Evolutionary conservation across 257 asterid species (phyloP).

Genomic region (Echium plantagineum): DNA sequence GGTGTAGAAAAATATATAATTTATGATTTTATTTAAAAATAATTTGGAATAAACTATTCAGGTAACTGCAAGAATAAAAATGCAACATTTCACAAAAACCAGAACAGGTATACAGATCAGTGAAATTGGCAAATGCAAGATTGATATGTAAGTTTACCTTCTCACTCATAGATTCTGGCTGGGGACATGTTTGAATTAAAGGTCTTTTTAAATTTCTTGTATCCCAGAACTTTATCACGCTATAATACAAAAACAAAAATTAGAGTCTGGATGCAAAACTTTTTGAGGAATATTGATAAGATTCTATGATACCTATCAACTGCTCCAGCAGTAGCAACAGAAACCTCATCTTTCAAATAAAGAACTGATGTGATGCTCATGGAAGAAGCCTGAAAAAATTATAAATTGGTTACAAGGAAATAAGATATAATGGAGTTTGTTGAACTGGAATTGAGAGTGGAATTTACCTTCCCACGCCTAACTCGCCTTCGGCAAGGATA

Average conservation of each 20-base stretch:
- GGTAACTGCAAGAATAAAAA: too few relatives aligned
- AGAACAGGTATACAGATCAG: too few relatives aligned
- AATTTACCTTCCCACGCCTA: slow-evolving; percentile 59
- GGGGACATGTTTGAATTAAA: slow-evolving; percentile 59
- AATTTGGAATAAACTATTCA: neutral
- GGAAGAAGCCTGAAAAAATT: slow-evolving; percentile 44
- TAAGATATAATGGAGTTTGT: slow-evolving; percentile 1
- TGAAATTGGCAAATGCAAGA: neutral
- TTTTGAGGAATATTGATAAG: neutral
- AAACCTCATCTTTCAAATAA: slow-evolving; percentile 67
- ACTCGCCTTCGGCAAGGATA: slow-evolving; percentile 40
- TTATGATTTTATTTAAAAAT: too few relatives aligned
- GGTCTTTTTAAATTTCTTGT: slow-evolving; percentile 68
- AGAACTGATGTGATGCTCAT: slow-evolving; percentile 88
- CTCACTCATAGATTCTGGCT: slow-evolving; percentile 26
- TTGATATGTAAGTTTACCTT: slow-evolving; percentile 31
- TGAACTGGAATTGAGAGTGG: neutral
- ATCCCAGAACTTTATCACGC: slow-evolving; percentile 86
- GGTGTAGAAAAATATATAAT: neutral
- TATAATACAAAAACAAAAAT: slow-evolving; percentile 15
- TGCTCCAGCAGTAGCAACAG: slow-evolving; percentile 95
- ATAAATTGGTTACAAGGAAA: slow-evolving; percentile 3
- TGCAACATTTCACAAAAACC: too few relatives aligned
- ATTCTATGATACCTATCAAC: slow-evolving; percentile 57
- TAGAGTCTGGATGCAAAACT: neutral